These are phyloP conservation scores for Halophytophthora batemanensis DNA, from an alignment of 352 stramenopile species.

Conservation along the genomic window DNA sequence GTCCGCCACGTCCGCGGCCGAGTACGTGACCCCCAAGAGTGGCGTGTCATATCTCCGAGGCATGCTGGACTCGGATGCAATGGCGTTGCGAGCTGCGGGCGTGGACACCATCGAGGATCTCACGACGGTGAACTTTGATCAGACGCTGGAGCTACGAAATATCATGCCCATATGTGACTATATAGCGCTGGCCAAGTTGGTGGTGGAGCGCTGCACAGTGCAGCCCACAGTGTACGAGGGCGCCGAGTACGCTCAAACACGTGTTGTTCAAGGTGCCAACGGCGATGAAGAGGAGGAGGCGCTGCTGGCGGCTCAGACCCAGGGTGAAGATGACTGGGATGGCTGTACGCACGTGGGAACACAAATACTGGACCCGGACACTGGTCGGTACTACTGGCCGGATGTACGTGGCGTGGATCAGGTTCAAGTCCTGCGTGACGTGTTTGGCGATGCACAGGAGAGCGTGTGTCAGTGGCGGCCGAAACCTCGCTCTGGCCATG, in stretches of 20 bases:
- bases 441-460: conserved; percentile 61
- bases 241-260: conserved; percentile 36
- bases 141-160: conserved; percentile 44
- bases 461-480: conserved; percentile 71
- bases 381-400: conserved; percentile 43
- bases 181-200: conserved; percentile 53
- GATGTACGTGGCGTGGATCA: conserved; percentile 67
- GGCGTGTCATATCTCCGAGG: conserved; percentile 44
- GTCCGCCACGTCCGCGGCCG: conserved; percentile 17
- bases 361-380: conserved; percentile 36
- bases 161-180: conserved; percentile 73
- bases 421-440: conserved; percentile 54
- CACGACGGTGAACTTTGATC: conserved; percentile 44
- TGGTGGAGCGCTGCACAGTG: conserved; percentile 55
- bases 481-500: conserved; percentile 53
- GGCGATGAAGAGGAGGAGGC: conserved; percentile 10
- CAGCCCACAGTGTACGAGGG: conserved; percentile 41
- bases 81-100: conserved; percentile 45
- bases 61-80: conserved; percentile 52
- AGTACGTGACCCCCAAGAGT: conserved; percentile 49
- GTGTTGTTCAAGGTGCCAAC: conserved; percentile 32
- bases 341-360: conserved; percentile 53
- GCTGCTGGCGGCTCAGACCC: conserved; percentile 6
- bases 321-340: conserved; percentile 43
- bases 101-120: conserved; percentile 85